phyloP scores from a whole-genome alignment of 2,329 filamentous ascomycete species.

The Fusarium nanum region DNA sequence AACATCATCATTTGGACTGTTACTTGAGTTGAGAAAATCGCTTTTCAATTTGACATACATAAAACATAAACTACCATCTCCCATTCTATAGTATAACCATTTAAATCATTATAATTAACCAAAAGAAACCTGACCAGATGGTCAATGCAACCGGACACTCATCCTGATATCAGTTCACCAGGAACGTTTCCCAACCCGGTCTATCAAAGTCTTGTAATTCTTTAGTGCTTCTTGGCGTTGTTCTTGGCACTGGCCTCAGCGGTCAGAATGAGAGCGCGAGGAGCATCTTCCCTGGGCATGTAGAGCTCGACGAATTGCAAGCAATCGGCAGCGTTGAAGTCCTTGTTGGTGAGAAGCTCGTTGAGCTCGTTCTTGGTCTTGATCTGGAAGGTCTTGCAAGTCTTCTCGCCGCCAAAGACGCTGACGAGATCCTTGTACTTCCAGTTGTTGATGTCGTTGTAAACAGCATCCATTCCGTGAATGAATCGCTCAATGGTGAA shows the following conservation, averaged over 20 bases:
- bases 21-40: slow-evolving; percentile 22
- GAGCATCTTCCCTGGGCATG: slow-evolving; percentile 84
- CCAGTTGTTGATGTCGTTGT: slow-evolving; percentile 87
- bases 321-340: slow-evolving; percentile 68
- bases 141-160: slow-evolving; percentile 6
- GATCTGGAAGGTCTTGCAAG: slow-evolving; percentile 72
- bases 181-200: slow-evolving; percentile 22
- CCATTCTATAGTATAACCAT: slow-evolving; percentile 36
- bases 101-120: slow-evolving; percentile 39
- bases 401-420: slow-evolving; percentile 73
- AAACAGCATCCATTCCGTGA: slow-evolving; percentile 81
- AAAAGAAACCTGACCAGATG: slow-evolving; percentile 20
- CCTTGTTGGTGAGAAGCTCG: slow-evolving; percentile 69
- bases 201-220: slow-evolving; percentile 8
- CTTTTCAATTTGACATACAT: slow-evolving; percentile 39
- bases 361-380: slow-evolving; percentile 77
- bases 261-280: slow-evolving; percentile 74
- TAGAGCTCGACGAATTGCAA: slow-evolving; percentile 83
- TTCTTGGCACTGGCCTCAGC: slow-evolving; percentile 76
- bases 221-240: slow-evolving; percentile 64
- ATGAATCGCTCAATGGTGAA: slow-evolving; percentile 92
- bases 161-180: slow-evolving; percentile 27
- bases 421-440: slow-evolving; percentile 75
- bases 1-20: neutral
- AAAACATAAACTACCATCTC: slow-evolving; percentile 18